Conservation (phyloP, 495 filamentous ascomycete species). For the Hyaloscypha variabilis region DNA sequence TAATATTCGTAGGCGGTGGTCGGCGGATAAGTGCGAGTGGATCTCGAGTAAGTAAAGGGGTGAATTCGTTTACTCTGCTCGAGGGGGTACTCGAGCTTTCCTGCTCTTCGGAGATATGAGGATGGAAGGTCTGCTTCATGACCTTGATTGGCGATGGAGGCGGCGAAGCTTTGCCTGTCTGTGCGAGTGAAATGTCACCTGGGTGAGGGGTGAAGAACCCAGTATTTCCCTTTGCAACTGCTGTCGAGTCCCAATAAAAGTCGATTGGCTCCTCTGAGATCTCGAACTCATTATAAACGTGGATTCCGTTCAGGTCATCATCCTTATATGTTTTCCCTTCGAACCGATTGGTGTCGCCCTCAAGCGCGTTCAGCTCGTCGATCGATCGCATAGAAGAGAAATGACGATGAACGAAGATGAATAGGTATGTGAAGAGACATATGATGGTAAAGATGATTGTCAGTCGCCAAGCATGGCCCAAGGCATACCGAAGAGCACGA, state of each 20-base stretch:
- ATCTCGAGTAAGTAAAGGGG: slow-evolving; percentile 4
- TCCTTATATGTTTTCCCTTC: too few species aligned
- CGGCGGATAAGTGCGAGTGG: slow-evolving; percentile 8
- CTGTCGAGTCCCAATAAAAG: background rate
- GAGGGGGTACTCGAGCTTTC: background rate
- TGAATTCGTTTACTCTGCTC: background rate
- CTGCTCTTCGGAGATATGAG: background rate
- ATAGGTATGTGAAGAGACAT: slow-evolving; percentile 12
- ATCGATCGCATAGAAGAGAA: slow-evolving; percentile 12
- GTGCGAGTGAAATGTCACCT: background rate
- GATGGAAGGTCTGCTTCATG: background rate
- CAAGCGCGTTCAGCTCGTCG: slow-evolving; percentile 13
- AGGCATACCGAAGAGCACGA: background rate
- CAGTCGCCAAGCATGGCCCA: slow-evolving; percentile 15
- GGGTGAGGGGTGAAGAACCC: background rate
- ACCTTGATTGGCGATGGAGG: background rate
- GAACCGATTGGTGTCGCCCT: background rate
- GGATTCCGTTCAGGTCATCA: background rate
- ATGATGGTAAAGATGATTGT: slow-evolving; percentile 7
- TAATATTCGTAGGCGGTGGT: background rate
- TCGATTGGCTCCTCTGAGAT: background rate
- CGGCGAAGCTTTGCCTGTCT: background rate
- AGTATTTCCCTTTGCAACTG: background rate
- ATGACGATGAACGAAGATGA: slow-evolving; percentile 10
- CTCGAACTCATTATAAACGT: background rate